phyloP scores from a whole-genome alignment of 345 rosid species.

The Gossypium stocksii region DNA sequence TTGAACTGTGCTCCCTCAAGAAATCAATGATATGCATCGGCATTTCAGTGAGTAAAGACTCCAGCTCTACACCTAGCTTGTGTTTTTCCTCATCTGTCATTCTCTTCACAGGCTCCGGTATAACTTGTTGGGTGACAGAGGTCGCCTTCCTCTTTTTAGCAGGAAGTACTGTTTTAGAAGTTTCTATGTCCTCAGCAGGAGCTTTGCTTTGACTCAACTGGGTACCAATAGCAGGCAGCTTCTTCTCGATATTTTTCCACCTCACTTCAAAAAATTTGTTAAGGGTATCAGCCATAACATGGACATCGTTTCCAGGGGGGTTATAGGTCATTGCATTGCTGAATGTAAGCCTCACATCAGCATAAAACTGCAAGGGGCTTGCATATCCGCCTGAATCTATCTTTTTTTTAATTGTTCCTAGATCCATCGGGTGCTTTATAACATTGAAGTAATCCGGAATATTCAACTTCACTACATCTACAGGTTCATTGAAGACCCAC shows the following conservation, averaged over 20 bases:
- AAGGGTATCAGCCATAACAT: constrained; percentile 77
- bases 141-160: constrained; percentile 64
- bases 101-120: constrained; percentile 42
- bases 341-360: constrained; percentile 84
- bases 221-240: constrained; percentile 32
- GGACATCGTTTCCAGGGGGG: constrained; percentile 80
- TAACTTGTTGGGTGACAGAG: constrained; percentile 34
- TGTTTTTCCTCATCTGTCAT: constrained; percentile 70
- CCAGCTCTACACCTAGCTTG: constrained; percentile 53
- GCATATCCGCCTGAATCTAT: constrained; percentile 58
- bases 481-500: constrained; percentile 87
- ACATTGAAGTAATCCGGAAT: constrained; percentile 77
- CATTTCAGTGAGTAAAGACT: constrained; percentile 58
- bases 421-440: constrained; percentile 90
- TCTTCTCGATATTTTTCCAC: constrained; percentile 84
- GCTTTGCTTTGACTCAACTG: constrained; percentile 33
- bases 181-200: constrained; percentile 34
- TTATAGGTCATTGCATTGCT: constrained; percentile 88
- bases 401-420: constrained; percentile 71
- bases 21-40: constrained; percentile 73
- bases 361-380: constrained; percentile 66
- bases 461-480: constrained; percentile 69
- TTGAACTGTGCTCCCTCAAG: constrained; percentile 68
- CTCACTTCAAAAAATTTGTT: constrained; percentile 67
- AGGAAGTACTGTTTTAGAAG: constrained; percentile 34